Base-by-base conservation (phyloP, 164 flowering plant species). In the Liriodendron chinense region DNA sequence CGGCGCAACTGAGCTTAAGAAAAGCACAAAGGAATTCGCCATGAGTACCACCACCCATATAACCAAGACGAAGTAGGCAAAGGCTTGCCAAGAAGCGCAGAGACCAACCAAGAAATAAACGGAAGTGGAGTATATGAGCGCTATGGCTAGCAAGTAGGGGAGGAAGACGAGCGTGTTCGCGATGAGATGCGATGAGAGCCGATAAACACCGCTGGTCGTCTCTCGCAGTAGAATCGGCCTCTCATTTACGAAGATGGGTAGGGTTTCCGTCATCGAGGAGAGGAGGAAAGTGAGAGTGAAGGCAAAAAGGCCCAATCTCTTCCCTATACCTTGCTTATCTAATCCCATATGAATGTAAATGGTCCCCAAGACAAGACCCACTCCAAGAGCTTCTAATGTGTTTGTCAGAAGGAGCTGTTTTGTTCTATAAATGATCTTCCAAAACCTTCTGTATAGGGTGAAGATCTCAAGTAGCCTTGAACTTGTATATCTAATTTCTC, bases 201-300 rank as follows among this genome's bases (percentile, higher is more conserved):
- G 78, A 79, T 96, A 96, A 23, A 90, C 85, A 0, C 98, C 99
- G 63, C 97, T 85, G 1, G 99, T 90, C 7, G 94, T 85, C 84
- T 96, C 99, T 50, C 94, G 79, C 0, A 94, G 65, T 8, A 96
- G 57, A 69, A 96, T 90, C 6, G 96, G 97, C 80, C 98, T 80
- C 78, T 96, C 99, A 65, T 85, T 86, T 80, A 96, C 83, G 86
- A 90, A 96, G 59, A 96, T 93, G 1, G 98, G 98, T 16, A 96
- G 91, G 16, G 98, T 86, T 81, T 93, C 98, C 1, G 97, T 92
- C 20, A 97, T 96, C 59, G 98, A 90, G 20, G 99, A 94, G 77
- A 96, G 96, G 53, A 96, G 94, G 74, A 96, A 96, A 0, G 97
- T 96, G 74, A 93, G 92, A 7, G 96, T 96, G 89, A 96, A 96